These are phyloP conservation scores for Yamadazyma diospyri DNA, from an alignment of 1,139 yeast genomes.

Conservation along the genomic window DNA sequence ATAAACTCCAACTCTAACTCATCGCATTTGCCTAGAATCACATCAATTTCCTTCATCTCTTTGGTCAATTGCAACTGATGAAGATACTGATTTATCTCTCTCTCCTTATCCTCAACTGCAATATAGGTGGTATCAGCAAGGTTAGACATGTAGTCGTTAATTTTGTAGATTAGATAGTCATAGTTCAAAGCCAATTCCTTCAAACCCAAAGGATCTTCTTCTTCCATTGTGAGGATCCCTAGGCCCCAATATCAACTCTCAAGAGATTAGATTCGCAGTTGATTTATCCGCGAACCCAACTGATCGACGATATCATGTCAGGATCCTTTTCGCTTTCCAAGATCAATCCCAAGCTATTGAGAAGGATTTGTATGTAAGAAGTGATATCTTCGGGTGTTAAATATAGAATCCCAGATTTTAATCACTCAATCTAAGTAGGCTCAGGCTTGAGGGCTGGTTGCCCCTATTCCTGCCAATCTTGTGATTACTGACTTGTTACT, in stretches of 20 bases:
- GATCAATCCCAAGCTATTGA: constrained; percentile 56
- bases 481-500: too few relatives aligned
- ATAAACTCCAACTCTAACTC: constrained; percentile 59
- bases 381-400: not conserved
- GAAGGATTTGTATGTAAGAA: constrained; percentile 64
- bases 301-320: constrained; percentile 9
- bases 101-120: constrained; percentile 27
- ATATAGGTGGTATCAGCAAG: constrained; percentile 34
- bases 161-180: constrained; percentile 61
- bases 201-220: constrained; percentile 57
- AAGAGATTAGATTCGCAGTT: too few relatives aligned
- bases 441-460: too few relatives aligned
- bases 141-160: constrained; percentile 49
- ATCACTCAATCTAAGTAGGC: too few relatives aligned
- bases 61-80: constrained; percentile 35
- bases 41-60: constrained; percentile 42
- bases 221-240: not conserved
- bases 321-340: constrained; percentile 43
- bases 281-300: too few relatives aligned
- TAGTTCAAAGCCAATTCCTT: constrained; percentile 55
- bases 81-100: constrained; percentile 32
- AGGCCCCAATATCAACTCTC: too few relatives aligned
- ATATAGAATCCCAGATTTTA: not conserved
- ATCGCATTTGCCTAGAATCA: constrained; percentile 47
- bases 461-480: too few relatives aligned